Evolutionary conservation across 2,329 filamentous ascomycete species (phyloP).

Genomic region (Thelonectria blattea): DNA sequence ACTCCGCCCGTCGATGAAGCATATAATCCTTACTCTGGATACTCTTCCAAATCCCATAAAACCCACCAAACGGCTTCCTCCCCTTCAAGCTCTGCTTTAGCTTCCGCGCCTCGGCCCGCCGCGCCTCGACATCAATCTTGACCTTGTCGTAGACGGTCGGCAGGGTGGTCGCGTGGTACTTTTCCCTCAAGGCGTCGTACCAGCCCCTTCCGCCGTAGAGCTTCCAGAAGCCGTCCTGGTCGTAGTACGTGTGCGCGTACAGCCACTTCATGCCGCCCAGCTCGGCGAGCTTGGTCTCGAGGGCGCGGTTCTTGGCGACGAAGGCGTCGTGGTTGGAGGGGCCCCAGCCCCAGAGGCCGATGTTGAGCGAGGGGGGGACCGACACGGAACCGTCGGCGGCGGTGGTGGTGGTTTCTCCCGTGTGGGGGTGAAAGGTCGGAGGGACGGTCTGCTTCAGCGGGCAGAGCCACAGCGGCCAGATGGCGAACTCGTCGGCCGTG

Average conservation of each 20-base stretch:
- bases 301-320: constrained; percentile 69
- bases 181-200: constrained; percentile 67
- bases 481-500: constrained; percentile 34
- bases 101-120: constrained; percentile 45
- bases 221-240: constrained; percentile 72
- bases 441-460: constrained; percentile 26
- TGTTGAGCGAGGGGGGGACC: constrained; percentile 59
- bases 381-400: constrained; percentile 26
- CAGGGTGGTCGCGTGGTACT: constrained; percentile 66
- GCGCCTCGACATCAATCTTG: constrained; percentile 57
- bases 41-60: constrained; percentile 65
- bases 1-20: constrained; percentile 58
- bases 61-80: constrained; percentile 61
- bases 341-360: constrained; percentile 83
- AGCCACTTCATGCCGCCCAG: constrained; percentile 85
- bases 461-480: constrained; percentile 42
- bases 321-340: constrained; percentile 64
- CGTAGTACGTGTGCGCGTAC: constrained; percentile 86
- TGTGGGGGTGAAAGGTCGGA: constrained; percentile 36
- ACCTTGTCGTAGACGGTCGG: constrained; percentile 77
- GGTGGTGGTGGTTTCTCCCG: background rate
- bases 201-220: constrained; percentile 60
- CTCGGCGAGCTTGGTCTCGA: constrained; percentile 72
- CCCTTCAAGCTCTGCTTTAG: constrained; percentile 53
- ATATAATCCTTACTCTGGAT: constrained; percentile 63